A percentile compares a stretch with the other conserved stretches of the same genome.
These are phyloP conservation scores for Aristolochia californica DNA, from an alignment of 164 flowering plant species.

Conservation along the genomic window DNA sequence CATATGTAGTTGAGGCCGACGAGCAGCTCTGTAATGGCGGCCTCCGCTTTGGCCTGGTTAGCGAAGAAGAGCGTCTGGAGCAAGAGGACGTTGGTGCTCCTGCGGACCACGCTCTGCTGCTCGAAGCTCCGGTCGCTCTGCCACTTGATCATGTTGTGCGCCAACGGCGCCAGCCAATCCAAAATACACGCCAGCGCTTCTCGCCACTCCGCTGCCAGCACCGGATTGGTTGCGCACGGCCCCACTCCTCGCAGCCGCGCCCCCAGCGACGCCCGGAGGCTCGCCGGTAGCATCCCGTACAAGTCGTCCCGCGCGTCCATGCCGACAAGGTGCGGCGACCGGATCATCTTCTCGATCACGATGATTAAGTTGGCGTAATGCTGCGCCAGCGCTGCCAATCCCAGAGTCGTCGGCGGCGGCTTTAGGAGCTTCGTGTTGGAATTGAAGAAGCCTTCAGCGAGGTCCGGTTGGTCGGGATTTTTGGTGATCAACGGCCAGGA, in stretches of 20 bases:
- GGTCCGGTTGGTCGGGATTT: neutral
- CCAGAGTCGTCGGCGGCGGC: slow-evolving; percentile 54
- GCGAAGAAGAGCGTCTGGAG: slow-evolving; percentile 80
- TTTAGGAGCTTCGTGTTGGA: slow-evolving; percentile 42
- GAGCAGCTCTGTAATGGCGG: slow-evolving; percentile 84
- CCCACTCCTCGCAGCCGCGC: slow-evolving; percentile 65
- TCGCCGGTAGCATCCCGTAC: slow-evolving; percentile 67
- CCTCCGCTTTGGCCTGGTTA: slow-evolving; percentile 74
- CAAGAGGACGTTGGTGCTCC: slow-evolving; percentile 48
- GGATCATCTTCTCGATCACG: slow-evolving; percentile 78
- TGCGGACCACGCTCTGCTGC: slow-evolving; percentile 45
- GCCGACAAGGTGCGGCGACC: slow-evolving; percentile 75
- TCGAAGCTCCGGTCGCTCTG: slow-evolving; percentile 93
- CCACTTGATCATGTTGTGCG: slow-evolving; percentile 92
- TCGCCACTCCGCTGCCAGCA: slow-evolving; percentile 74
- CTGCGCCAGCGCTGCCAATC: slow-evolving; percentile 54
- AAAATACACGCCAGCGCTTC: slow-evolving; percentile 64
- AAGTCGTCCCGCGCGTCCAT: slow-evolving; percentile 81
- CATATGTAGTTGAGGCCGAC: slow-evolving; percentile 93
- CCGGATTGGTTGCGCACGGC: slow-evolving; percentile 58
- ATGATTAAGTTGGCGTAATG: slow-evolving; percentile 84
- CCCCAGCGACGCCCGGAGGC: slow-evolving; percentile 49
- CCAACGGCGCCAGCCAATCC: slow-evolving; percentile 78
- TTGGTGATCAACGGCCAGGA: slow-evolving; percentile 32
- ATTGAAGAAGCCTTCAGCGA: slow-evolving; percentile 37